Base-by-base conservation (phyloP, 306 rosid species). In the Lotus japonicus region DNA sequence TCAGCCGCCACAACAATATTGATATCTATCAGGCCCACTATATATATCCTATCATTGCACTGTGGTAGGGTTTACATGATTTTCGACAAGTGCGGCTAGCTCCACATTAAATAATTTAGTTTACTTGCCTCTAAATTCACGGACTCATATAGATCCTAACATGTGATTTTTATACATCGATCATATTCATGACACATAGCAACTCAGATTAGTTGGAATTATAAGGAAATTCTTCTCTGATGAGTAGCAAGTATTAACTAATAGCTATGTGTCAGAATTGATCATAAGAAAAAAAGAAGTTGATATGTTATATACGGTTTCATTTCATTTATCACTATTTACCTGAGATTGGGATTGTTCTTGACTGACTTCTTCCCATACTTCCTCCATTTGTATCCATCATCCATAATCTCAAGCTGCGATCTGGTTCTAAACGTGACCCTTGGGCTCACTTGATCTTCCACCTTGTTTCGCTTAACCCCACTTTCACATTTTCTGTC, bases 331-430 rank as follows among this genome's bases (percentile, higher is more conserved):
- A 26, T 26, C 31, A 26, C 31, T 2, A 26, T 11, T 53, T 82
- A 89, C 96, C 96, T 89, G 23, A 87, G 96, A 64, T 89, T 35
- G 1, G 87, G 82, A 70, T 67, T 89, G 72, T 85, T 83, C 79
- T 89, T 89, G 5, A 89, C 96, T 0, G 76, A 64, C 46, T 89
- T 89, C 83, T 83, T 89, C 38, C 94, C 96, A 13, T 89, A 89
- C 66, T 89, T 89, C 75, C 96, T 87, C 96, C 96, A 89, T 63
- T 83, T 89, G 67, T 79, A 89, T 50, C 96, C 96, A 78, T 89
- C 96, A 53, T 89, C 94, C 89, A 89, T 85, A 16, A 77, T 46
- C 82, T 87, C 96, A 54, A 80, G 6, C 78, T 83, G 81, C 21
- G 96, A 79, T 81, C 80, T 80, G 2, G 96, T 89, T 74, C 62